These are phyloP conservation scores for Colletotrichum magnum DNA, from an alignment of 2,329 filamentous ascomycete species.

Conservation along the genomic window DNA sequence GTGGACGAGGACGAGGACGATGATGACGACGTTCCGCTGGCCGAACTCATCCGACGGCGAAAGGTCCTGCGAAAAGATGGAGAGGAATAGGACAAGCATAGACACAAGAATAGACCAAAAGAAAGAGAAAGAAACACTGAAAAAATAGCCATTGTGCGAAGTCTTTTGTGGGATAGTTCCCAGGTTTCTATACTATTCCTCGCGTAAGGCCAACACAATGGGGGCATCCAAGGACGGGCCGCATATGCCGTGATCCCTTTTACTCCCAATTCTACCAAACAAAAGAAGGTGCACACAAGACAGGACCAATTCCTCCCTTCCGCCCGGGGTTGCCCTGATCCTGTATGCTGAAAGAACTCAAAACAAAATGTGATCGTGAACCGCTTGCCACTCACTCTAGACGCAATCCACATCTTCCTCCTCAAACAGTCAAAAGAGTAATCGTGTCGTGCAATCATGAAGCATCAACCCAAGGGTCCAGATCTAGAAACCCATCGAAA, in stretches of 20 bases:
- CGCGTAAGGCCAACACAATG: slow-evolving; percentile 38
- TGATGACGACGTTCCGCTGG: slow-evolving; percentile 78
- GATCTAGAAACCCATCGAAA: slow-evolving; percentile 32
- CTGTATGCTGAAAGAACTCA: slow-evolving; percentile 39
- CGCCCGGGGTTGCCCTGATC: slow-evolving; percentile 39
- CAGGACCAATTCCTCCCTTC: slow-evolving; percentile 32
- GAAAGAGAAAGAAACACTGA: neutral
- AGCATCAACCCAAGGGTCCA: slow-evolving; percentile 36
- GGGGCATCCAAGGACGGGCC: slow-evolving; percentile 38
- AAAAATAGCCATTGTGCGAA: slow-evolving; percentile 8
- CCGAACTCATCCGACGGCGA: slow-evolving; percentile 74
- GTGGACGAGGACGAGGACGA: slow-evolving; percentile 81
- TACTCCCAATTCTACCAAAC: slow-evolving; percentile 37
- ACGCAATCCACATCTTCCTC: slow-evolving; percentile 31
- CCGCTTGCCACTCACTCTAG: slow-evolving; percentile 29
- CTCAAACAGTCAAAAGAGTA: slow-evolving; percentile 36
- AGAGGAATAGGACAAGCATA: slow-evolving; percentile 45
- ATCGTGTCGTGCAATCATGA: slow-evolving; percentile 41
- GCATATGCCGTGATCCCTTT: slow-evolving; percentile 35
- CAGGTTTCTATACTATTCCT: slow-evolving; percentile 37
- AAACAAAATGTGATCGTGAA: slow-evolving; percentile 29
- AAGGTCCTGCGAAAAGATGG: slow-evolving; percentile 54
- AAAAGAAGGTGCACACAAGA: slow-evolving; percentile 32
- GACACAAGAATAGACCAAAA: neutral
- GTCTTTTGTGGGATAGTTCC: slow-evolving; percentile 29